Evolutionary conservation across 805 yeast species (phyloP).

Genomic region (Dipodascus geniculatus): DNA sequence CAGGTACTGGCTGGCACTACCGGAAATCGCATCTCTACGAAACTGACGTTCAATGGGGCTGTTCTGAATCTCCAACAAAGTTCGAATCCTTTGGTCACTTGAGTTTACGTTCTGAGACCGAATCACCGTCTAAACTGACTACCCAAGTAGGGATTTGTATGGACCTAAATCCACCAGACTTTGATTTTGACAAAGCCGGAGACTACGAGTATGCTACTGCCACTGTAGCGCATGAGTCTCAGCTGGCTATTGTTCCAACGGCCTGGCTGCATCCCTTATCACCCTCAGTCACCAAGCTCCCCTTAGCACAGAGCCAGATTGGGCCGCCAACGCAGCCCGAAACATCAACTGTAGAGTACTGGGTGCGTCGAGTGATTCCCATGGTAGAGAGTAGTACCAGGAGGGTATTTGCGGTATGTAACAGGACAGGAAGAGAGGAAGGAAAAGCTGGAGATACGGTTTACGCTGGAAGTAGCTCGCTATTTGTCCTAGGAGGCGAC

Average conservation of each 20-base stretch:
- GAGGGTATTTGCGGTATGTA: constrained; percentile 42
- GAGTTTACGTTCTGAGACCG: not conserved
- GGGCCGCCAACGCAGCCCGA: constrained; percentile 30
- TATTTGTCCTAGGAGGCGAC: constrained; percentile 38
- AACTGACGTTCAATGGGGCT: constrained; percentile 75
- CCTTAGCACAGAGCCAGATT: constrained; percentile 12
- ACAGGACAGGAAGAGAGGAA: constrained; percentile 68
- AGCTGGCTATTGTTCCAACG: constrained; percentile 64
- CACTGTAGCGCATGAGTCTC: constrained; percentile 36
- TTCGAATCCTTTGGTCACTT: constrained; percentile 29
- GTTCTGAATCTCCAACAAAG: constrained; percentile 50
- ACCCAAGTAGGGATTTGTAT: constrained; percentile 79
- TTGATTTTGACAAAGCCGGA: constrained; percentile 38
- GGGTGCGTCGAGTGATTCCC: constrained; percentile 65
- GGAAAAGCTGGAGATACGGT: constrained; percentile 24
- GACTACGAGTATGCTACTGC: constrained; percentile 57
- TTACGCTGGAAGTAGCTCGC: constrained; percentile 23
- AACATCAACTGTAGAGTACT: constrained; percentile 47
- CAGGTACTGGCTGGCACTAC: constrained; percentile 45
- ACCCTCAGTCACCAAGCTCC: constrained; percentile 7
- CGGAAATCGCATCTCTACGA: constrained; percentile 67
- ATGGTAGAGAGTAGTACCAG: constrained; percentile 29
- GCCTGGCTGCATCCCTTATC: constrained; percentile 54
- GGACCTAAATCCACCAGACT: constrained; percentile 85
- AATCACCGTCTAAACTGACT: constrained; percentile 18